These are phyloP conservation scores for Wickerhamiella azymoides DNA, from an alignment of 805 yeast genomes.

Conservation along the genomic window DNA sequence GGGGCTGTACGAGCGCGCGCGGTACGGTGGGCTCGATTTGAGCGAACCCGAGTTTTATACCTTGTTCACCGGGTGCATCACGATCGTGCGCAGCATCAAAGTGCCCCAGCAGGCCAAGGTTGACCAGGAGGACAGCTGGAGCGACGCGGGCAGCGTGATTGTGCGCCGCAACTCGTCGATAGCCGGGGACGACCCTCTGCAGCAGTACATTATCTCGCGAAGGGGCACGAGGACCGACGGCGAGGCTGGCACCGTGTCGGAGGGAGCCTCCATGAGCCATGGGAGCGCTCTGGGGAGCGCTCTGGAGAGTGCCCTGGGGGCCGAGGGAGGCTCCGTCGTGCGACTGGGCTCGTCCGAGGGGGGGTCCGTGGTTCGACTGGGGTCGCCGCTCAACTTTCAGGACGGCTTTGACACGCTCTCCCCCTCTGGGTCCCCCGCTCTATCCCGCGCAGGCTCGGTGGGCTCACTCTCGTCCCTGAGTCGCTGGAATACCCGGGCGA, in stretches of 20 bases:
- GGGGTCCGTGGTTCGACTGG: no score
- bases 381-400: no score
- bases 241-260: neutral
- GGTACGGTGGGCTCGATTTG: neutral
- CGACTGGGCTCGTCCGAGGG: no score
- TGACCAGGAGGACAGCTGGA: neutral
- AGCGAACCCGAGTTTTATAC: neutral
- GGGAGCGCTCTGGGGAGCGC: no score
- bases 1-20: neutral
- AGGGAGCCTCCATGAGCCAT: no score
- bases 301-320: no score
- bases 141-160: neutral
- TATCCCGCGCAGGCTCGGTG: no score
- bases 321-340: no score
- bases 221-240: neutral
- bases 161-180: neutral
- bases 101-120: neutral
- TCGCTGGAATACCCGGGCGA: neutral
- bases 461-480: neutral
- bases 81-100: neutral
- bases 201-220: neutral
- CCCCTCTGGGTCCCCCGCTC: no score
- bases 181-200: neutral
- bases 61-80: neutral
- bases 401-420: no score